Percentiles rank a stretch among this genome's conserved stretches.
Evolutionary conservation across 495 filamentous ascomycete species (phyloP).

Genomic region (Penicillium tannophilum): DNA sequence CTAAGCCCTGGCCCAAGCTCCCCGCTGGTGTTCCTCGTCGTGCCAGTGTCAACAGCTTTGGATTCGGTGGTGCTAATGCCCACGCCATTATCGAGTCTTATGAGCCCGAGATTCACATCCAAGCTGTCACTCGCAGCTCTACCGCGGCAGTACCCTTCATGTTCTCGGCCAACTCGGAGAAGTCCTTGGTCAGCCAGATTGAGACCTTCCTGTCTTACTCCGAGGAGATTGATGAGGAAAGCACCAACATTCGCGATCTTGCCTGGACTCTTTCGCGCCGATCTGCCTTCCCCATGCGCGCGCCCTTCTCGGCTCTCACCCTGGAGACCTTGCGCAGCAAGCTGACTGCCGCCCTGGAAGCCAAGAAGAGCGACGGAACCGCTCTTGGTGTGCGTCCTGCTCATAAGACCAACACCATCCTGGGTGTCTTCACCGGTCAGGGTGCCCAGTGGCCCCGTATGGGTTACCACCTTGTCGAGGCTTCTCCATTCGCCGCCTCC

Average conservation of each 20-base stretch:
- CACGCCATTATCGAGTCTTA: constrained; percentile 10
- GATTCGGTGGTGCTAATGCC: constrained; percentile 4
- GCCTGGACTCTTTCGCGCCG: constrained; percentile 3
- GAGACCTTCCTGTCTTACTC: neutral
- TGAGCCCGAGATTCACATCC: neutral
- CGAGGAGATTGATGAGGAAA: neutral
- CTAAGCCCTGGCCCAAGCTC: neutral
- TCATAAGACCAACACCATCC: constrained; percentile 1
- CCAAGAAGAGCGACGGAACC: constrained; percentile 12
- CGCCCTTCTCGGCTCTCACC: neutral
- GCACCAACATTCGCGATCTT: neutral
- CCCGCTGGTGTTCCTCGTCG: constrained; percentile 24
- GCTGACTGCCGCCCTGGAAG: neutral
- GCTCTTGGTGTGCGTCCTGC: neutral
- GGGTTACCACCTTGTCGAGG: constrained; percentile 37
- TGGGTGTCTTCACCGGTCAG: constrained; percentile 47
- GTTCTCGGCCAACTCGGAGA: constrained; percentile 1
- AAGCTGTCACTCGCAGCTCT: neutral
- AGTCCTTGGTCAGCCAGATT: neutral
- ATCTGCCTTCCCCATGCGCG: neutral
- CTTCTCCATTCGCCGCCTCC: neutral
- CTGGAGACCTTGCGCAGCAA: constrained; percentile 6
- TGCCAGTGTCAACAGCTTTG: constrained; percentile 28
- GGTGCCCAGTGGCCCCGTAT: constrained; percentile 43
- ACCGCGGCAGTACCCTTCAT: neutral